Evolutionary conservation across 176 grass and related monocot species (phyloP).

Genomic region (Lolium perenne): DNA sequence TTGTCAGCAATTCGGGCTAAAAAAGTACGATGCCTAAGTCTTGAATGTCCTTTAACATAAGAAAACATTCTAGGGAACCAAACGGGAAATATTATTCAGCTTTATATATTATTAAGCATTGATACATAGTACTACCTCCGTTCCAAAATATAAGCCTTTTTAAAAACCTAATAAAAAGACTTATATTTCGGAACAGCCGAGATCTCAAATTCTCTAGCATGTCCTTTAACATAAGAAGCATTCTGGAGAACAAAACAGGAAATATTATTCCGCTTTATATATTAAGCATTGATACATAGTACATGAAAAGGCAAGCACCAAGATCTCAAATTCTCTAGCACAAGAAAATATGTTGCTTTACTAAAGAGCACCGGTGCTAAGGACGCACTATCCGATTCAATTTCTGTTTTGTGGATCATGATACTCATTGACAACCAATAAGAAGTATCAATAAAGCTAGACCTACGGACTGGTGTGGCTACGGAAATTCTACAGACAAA

Average conservation of each 20-base stretch:
- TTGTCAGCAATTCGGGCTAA: constrained; percentile 28
- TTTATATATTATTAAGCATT: not conserved
- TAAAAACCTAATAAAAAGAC: no score
- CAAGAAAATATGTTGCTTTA: not conserved
- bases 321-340: not conserved
- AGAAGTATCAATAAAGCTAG: not conserved
- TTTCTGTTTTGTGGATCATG: not conserved
- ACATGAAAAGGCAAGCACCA: constrained; percentile 5
- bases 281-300: not conserved
- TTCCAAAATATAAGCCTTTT: no score
- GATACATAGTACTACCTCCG: not conserved
- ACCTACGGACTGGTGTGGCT: no score
- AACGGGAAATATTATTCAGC: not conserved
- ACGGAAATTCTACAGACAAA: no score
- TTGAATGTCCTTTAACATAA: not conserved
- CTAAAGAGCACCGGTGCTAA: not conserved
- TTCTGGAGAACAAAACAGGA: not conserved
- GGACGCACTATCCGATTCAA: not conserved
- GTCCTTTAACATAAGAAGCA: not conserved
- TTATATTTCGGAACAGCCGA: no score
- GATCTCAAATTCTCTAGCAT: no score
- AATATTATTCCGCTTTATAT: not conserved
- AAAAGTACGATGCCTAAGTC: not conserved
- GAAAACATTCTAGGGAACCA: not conserved
- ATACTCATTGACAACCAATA: not conserved